Evolutionary conservation across 2,329 filamentous ascomycete species (phyloP).

Genomic region (Dendryphion nanum): DNA sequence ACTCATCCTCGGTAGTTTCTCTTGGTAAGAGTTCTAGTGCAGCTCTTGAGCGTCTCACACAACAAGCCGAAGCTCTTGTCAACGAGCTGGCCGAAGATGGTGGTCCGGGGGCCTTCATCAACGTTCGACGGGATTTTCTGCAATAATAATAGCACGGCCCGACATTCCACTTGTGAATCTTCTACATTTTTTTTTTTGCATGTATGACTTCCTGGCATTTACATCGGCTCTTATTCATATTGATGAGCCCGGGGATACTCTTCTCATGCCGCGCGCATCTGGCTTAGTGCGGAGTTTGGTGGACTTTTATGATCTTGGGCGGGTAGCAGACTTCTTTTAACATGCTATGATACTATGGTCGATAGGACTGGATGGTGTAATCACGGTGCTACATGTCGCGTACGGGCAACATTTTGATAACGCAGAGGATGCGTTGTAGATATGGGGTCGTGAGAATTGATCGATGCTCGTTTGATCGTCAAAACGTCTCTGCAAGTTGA

Average conservation of each 20-base stretch:
- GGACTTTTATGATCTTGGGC: too few relatives aligned
- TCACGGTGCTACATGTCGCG: too few relatives aligned
- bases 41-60: constrained; percentile 78
- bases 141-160: constrained; percentile 15
- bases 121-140: constrained; percentile 49
- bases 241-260: background rate
- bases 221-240: background rate
- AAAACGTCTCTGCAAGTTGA: too few relatives aligned
- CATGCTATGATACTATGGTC: too few relatives aligned
- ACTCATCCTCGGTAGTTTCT: constrained; percentile 62
- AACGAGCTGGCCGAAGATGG: constrained; percentile 78
- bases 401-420: too few relatives aligned
- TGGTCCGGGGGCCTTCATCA: constrained; percentile 79
- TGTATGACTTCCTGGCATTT: background rate
- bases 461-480: too few relatives aligned
- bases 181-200: background rate
- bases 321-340: too few relatives aligned
- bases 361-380: too few relatives aligned
- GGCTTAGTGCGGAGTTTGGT: too few relatives aligned
- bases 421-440: too few relatives aligned
- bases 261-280: too few relatives aligned
- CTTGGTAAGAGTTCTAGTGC: constrained; percentile 86
- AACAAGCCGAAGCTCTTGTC: constrained; percentile 84
- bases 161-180: background rate
- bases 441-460: too few relatives aligned